Percentiles rank a stretch among this genome's conserved stretches.
phyloP scores from a whole-genome alignment of 306 rosid species.

The barrel medic (Medicago truncatula) region DNA sequence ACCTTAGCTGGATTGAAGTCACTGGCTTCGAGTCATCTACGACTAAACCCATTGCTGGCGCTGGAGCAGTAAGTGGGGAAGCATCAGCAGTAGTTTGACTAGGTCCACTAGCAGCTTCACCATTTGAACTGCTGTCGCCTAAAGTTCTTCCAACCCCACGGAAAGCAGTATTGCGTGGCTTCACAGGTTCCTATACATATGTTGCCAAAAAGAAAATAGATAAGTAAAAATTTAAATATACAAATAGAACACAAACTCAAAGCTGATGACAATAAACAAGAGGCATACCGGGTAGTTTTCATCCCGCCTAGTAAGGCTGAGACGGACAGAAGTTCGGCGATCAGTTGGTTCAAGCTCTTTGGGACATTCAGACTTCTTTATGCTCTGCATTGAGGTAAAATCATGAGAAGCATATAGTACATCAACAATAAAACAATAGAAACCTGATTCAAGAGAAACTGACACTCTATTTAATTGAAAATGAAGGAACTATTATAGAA shows the following conservation, averaged over 20 bases:
- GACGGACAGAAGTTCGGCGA: conserved; percentile 68
- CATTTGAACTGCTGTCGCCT: conserved; percentile 56
- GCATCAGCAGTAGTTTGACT: conserved; percentile 39
- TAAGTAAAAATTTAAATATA: neutral
- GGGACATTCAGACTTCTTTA: conserved; percentile 86
- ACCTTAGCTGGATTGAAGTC: conserved; percentile 89
- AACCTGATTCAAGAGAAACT: neutral
- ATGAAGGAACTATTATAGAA: neutral
- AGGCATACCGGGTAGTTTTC: conserved; percentile 79
- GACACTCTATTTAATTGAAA: neutral
- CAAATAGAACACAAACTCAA: conserved; percentile 17
- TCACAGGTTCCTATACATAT: conserved; percentile 67
- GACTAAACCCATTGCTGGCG: conserved; percentile 68
- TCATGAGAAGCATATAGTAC: conserved; percentile 33
- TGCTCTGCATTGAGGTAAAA: conserved; percentile 75
- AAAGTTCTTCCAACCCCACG: conserved; percentile 91
- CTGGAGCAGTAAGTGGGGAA: conserved; percentile 56
- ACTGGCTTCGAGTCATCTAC: conserved; percentile 74
- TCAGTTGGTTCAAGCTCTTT: conserved; percentile 79
- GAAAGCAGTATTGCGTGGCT: conserved; percentile 59
- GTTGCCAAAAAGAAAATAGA: conserved; percentile 18
- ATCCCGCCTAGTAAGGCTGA: conserved; percentile 64
- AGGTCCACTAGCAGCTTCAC: conserved; percentile 50
- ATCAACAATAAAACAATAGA: neutral
- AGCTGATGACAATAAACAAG: conserved; percentile 7